These are phyloP conservation scores for Monosporozyma siamensis DNA, from an alignment of 805 yeast genomes.

Conservation along the genomic window DNA sequence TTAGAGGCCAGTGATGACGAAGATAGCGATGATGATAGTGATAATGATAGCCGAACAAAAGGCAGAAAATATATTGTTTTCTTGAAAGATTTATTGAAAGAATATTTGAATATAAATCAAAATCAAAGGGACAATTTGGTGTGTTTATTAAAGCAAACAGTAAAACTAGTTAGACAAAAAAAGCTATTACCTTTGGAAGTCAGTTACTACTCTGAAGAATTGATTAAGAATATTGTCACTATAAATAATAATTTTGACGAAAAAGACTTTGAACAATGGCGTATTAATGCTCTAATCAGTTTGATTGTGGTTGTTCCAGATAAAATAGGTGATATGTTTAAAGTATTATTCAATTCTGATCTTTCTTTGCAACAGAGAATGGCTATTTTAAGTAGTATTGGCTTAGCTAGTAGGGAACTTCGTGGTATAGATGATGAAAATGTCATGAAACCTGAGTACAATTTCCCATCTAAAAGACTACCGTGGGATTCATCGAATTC, in stretches of 20 bases:
- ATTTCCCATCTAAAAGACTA: slow-evolving; percentile 29
- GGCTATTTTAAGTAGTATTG: slow-evolving; percentile 54
- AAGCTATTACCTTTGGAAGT: slow-evolving; percentile 52
- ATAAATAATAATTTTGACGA: slow-evolving; percentile 50
- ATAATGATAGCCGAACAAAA: slow-evolving; percentile 30
- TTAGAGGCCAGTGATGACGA: slow-evolving; percentile 25
- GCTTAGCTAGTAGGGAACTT: slow-evolving; percentile 65
- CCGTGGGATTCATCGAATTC: too few species aligned
- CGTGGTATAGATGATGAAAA: slow-evolving; percentile 49
- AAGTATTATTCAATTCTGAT: slow-evolving; percentile 57
- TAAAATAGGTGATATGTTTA: slow-evolving; percentile 32
- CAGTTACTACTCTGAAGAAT: slow-evolving; percentile 43
- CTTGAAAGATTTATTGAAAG: slow-evolving; percentile 58
- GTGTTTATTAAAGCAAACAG: slow-evolving; percentile 34
- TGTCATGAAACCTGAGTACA: slow-evolving; percentile 32
- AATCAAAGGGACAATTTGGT: slow-evolving; percentile 36
- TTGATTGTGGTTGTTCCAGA: slow-evolving; percentile 48
- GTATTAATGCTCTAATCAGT: slow-evolving; percentile 56
- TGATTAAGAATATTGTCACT: slow-evolving; percentile 44
- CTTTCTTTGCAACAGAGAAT: slow-evolving; percentile 73
- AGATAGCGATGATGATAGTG: slow-evolving; percentile 21
- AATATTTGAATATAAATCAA: slow-evolving; percentile 38
- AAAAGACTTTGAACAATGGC: slow-evolving; percentile 50
- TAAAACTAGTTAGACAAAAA: slow-evolving; percentile 55
- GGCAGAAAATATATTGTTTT: slow-evolving; percentile 47